phyloP scores from a whole-genome alignment of 805 yeast species.

The Myxozyma nipponensis region DNA sequence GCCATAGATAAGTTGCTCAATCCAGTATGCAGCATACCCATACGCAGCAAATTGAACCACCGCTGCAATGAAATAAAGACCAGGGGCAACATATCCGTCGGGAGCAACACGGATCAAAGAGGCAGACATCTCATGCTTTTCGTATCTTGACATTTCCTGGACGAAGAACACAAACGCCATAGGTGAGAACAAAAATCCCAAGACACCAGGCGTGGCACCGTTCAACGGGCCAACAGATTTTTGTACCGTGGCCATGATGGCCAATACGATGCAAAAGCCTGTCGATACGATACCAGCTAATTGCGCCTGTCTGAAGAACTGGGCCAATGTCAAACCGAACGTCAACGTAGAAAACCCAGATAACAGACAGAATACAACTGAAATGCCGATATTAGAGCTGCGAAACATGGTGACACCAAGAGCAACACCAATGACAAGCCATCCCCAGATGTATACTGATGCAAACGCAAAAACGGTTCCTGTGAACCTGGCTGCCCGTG shows the following conservation, averaged over 20 bases:
- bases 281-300: conserved; percentile 36
- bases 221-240: conserved; percentile 22
- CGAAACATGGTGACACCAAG: conserved; percentile 27
- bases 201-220: conserved; percentile 28
- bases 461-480: conserved; percentile 33
- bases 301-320: conserved; percentile 34
- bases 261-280: conserved; percentile 34
- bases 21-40: conserved; percentile 3
- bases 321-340: conserved; percentile 33
- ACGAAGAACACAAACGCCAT: conserved; percentile 35
- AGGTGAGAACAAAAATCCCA: conserved; percentile 38
- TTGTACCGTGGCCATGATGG: conserved; percentile 33
- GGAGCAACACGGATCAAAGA: conserved; percentile 18
- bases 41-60: conserved; percentile 10
- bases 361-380: conserved; percentile 34
- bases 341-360: conserved; percentile 35
- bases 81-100: conserved; percentile 22
- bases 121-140: conserved; percentile 1
- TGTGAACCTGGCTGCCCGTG: conserved; percentile 29
- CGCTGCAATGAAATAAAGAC: conserved; percentile 19
- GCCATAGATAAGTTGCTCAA: conserved; percentile 14
- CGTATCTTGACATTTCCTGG: conserved; percentile 18
- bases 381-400: conserved; percentile 30
- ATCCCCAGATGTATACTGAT: conserved; percentile 33
- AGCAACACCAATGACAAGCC: conserved; percentile 34